These are phyloP conservation scores for Spencermartinsiella europaea DNA, from an alignment of 805 yeast genomes.

Conservation along the genomic window DNA sequence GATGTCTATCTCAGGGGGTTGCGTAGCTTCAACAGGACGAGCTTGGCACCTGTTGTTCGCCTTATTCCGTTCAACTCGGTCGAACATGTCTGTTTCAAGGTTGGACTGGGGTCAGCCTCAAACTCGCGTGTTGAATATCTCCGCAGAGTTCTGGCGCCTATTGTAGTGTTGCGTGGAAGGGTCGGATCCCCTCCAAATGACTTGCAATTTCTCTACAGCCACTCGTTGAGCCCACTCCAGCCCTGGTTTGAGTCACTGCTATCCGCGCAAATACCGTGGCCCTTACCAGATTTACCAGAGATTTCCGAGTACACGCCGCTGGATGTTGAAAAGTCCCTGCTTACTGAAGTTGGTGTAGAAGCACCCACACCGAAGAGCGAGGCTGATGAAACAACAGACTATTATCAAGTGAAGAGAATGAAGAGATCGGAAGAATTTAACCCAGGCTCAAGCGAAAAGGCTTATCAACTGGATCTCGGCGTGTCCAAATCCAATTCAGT, in stretches of 20 bases:
- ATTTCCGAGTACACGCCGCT: constrained; percentile 58
- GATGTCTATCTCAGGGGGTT: background rate
- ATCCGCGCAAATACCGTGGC: constrained; percentile 53
- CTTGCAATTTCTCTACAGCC: constrained; percentile 66
- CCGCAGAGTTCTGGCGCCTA: constrained; percentile 70
- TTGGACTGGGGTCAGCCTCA: constrained; percentile 31
- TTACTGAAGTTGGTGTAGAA: constrained; percentile 19
- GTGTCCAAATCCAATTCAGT: constrained; percentile 21
- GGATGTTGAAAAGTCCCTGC: constrained; percentile 69
- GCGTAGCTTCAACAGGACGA: background rate
- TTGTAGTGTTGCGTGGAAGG: constrained; percentile 73
- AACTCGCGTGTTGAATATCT: constrained; percentile 41
- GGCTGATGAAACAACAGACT: constrained; percentile 9
- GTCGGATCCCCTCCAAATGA: constrained; percentile 82
- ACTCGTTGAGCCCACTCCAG: constrained; percentile 55
- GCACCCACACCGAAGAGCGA: constrained; percentile 2
- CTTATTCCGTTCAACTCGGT: constrained; percentile 74
- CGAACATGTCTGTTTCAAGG: constrained; percentile 67
- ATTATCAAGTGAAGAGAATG: constrained; percentile 18
- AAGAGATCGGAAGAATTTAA: constrained; percentile 14
- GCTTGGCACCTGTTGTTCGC: constrained; percentile 59
- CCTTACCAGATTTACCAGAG: constrained; percentile 65
- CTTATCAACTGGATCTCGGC: background rate
- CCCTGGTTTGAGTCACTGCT: constrained; percentile 47
- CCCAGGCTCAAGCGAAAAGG: constrained; percentile 1